Base-by-base conservation (phyloP, 148 eudicot species). In the Camellia granthamiana region DNA sequence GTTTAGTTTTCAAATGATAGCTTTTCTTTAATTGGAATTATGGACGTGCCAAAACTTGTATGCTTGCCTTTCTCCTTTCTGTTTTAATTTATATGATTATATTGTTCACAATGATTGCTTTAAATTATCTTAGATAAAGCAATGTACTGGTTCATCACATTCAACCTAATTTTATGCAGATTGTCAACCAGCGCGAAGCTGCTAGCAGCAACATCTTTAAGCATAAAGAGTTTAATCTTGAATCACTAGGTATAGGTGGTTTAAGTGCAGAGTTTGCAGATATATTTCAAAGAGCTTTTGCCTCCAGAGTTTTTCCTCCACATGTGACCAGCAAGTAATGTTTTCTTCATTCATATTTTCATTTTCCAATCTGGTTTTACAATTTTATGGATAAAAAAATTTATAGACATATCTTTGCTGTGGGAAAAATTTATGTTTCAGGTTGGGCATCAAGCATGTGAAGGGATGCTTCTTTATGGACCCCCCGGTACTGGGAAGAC, bases 401-500 rank as follows among this genome's bases (percentile, higher is more conserved):
- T 16, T 6, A 46, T 23, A 51, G 60, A 42, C 9, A 13, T 74
- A 49, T 5, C 21, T 52, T 79, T 81, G 59, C 63, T 38, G 51
- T 30, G 52, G 63, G 6, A 76, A 67, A 13, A 30, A 10, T 41
- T 58, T 84, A 66, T 79, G 12, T 81, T 83, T 69, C 81, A 93
- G 98, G 80, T 81, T 97, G 88, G 99, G 99, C 61, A 94, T 97
- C 84, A 97, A 91, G 83, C 99, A 94, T 84, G 99, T 97, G 71
- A 97, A 97, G 81, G 99, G 86, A 97, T 97, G 98, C 94, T 96
- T 87, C 98, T 93, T 66, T 89, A 75, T 90, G 99, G 99, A 51
- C 98, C 99, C 66, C 99, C 99, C 89, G 99, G 99, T 71, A 97
- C 99, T 74, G 99, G 99, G 47, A 97, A 97, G 89, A 97, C 99